Conservation (phyloP, 257 asterid species). For the Gentiana macrophylla region DNA sequence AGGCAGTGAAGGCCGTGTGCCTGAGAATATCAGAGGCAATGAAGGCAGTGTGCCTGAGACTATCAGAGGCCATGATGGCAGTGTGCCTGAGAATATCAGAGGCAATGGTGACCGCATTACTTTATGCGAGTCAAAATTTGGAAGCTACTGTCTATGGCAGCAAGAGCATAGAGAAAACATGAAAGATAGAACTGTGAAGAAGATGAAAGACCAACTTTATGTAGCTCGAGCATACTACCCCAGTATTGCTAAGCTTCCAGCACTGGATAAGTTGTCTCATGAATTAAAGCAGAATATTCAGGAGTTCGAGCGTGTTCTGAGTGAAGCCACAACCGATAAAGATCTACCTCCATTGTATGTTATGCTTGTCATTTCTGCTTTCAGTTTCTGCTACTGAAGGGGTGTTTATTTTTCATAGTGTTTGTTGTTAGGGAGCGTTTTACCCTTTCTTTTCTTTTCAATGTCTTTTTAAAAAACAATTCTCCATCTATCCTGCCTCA, state of each 20-base stretch:
- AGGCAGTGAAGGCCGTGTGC: conserved; percentile 37
- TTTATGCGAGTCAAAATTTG: conserved; percentile 70
- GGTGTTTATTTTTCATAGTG: too few species aligned
- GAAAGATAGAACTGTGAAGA: conserved; percentile 71
- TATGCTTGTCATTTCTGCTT: conserved; percentile 6
- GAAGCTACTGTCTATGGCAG: conserved; percentile 96
- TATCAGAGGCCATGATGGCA: conserved; percentile 19
- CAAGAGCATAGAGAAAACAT: conserved; percentile 58
- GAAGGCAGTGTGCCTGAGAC: conserved; percentile 14
- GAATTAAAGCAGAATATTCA: conserved; percentile 91
- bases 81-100: conserved; percentile 13
- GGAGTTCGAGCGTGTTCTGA: conserved; percentile 89
- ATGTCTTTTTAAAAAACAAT: background rate
- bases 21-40: conserved; percentile 22
- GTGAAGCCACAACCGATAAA: conserved; percentile 83
- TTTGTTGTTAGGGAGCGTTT: background rate
- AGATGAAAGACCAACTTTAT: conserved; percentile 91
- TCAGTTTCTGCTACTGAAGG: background rate
- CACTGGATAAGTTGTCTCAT: conserved; percentile 65
- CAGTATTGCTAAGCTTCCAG: conserved; percentile 89
- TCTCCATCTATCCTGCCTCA: too few species aligned
- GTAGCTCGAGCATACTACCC: conserved; percentile 99
- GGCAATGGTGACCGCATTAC: conserved; percentile 49
- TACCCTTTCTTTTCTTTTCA: background rate
- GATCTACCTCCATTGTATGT: conserved; percentile 87